A percentile compares a stretch with the other conserved stretches of the same genome.
phyloP scores from a whole-genome alignment of 352 stramenopile species.

The Hyaloperonospora arabidopsidis region DNA sequence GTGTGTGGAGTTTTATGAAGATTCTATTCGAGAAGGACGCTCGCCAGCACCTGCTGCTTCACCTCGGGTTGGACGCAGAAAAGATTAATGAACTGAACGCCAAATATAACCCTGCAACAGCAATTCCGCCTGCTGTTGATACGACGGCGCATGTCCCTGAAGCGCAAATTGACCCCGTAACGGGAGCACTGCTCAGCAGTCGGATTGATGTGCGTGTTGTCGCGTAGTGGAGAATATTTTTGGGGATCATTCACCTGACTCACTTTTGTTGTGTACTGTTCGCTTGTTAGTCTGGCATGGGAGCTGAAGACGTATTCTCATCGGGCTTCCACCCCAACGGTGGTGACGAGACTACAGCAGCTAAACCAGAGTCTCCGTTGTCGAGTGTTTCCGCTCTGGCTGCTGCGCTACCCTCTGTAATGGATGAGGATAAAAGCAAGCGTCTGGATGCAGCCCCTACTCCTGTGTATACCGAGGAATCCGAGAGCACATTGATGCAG shows the following conservation, averaged over 20 bases:
- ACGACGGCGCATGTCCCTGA: constrained; percentile 13
- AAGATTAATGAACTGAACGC: constrained; percentile 83
- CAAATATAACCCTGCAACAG: constrained; percentile 59
- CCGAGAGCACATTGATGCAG: constrained; percentile 90
- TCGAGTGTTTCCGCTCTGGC: constrained; percentile 43
- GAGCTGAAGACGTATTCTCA: constrained; percentile 71
- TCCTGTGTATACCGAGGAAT: constrained; percentile 83
- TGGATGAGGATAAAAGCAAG: constrained; percentile 67
- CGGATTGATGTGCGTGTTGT: constrained; percentile 60
- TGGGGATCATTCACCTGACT: constrained; percentile 3
- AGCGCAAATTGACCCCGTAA: constrained; percentile 37
- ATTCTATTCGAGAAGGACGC: constrained; percentile 93
- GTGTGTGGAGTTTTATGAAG: constrained; percentile 90
- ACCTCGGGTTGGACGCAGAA: constrained; percentile 91
- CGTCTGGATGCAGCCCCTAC: constrained; percentile 53
- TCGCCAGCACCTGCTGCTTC: constrained; percentile 89
- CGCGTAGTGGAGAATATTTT: constrained; percentile 1
- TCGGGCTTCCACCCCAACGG: constrained; percentile 54
- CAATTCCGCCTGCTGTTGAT: constrained; percentile 14
- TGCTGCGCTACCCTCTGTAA: constrained; percentile 33
- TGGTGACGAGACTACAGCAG: constrained; percentile 14
- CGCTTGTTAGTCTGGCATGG: constrained; percentile 39
- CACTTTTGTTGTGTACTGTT: constrained; percentile 8
- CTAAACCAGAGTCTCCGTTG: constrained; percentile 32
- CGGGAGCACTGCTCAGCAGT: constrained; percentile 45